phyloP scores from a whole-genome alignment of 768 basidiomycete species.

The Leccinellum luteum region DNA sequence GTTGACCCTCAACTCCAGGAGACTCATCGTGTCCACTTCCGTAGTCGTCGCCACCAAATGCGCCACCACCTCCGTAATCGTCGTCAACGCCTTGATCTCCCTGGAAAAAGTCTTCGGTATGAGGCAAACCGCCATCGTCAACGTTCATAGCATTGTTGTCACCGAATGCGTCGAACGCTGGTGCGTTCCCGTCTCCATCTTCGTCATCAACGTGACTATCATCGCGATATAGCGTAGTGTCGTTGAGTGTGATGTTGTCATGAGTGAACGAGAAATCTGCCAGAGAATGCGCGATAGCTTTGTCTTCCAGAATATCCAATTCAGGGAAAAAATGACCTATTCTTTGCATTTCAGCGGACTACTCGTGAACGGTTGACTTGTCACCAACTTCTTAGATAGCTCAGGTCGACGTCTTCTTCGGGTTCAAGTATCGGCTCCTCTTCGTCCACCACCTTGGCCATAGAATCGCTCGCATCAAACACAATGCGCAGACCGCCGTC shows the following conservation, averaged over 20 bases:
- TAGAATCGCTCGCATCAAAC: slow-evolving; percentile 93
- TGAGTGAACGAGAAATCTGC: slow-evolving; percentile 80
- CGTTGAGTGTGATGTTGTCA: slow-evolving; percentile 57
- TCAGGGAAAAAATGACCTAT: slow-evolving; percentile 74
- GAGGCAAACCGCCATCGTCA: slow-evolving; percentile 38
- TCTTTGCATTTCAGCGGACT: slow-evolving; percentile 5
- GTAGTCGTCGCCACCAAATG: slow-evolving; percentile 44
- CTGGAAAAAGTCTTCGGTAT: slow-evolving; percentile 65
- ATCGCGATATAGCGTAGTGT: slow-evolving; percentile 58
- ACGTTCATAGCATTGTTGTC: slow-evolving; percentile 35
- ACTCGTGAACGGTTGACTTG: neutral
- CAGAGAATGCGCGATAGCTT: slow-evolving; percentile 79
- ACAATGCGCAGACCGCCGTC: slow-evolving; percentile 87
- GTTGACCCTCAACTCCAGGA: slow-evolving; percentile 41
- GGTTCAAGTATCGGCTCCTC: slow-evolving; percentile 63
- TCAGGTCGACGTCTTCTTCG: slow-evolving; percentile 64
- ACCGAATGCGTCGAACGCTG: slow-evolving; percentile 22
- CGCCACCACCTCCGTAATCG: slow-evolving; percentile 39
- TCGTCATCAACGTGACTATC: slow-evolving; percentile 41
- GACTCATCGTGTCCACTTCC: slow-evolving; percentile 41
- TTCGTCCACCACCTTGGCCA: slow-evolving; percentile 74
- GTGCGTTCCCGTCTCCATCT: slow-evolving; percentile 30
- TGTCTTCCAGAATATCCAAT: slow-evolving; percentile 57
- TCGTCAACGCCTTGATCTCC: slow-evolving; percentile 57
- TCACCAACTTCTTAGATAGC: slow-evolving; percentile 55